Evolutionary conservation across 2,329 filamentous ascomycete species (phyloP).

Genomic region (Fusarium musae): DNA sequence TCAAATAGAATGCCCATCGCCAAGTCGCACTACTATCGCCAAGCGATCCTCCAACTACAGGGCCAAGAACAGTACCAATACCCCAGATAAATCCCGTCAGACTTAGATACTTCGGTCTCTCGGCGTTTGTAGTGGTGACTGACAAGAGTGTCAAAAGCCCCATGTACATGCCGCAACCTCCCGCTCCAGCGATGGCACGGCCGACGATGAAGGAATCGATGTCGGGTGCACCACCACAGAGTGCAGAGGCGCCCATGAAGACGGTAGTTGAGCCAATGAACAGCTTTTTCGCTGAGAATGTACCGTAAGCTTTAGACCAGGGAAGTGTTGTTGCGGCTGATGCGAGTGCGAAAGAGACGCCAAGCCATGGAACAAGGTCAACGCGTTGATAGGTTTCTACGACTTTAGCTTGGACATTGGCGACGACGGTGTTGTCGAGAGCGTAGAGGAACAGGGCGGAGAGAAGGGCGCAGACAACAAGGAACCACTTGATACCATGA

Average conservation of each 20-base stretch:
- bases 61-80: conserved; percentile 55
- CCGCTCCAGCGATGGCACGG: conserved; percentile 54
- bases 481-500: conserved; percentile 10
- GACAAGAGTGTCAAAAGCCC: conserved; percentile 28
- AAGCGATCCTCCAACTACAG: conserved; percentile 33
- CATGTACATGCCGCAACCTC: conserved; percentile 50
- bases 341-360: conserved; percentile 39
- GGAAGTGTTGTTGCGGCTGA: conserved; percentile 24
- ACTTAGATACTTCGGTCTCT: conserved; percentile 36
- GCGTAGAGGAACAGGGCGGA: conserved; percentile 17
- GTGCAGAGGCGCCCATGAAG: conserved; percentile 44
- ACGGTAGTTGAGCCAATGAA: conserved; percentile 36
- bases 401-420: conserved; percentile 34
- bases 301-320: conserved; percentile 26
- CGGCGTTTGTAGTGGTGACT: conserved; percentile 11
- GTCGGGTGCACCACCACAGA: conserved; percentile 54
- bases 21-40: conserved; percentile 15
- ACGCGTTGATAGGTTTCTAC: conserved; percentile 18
- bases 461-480: conserved; percentile 3
- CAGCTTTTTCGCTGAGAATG: conserved; percentile 41
- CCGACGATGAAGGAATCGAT: conserved; percentile 59
- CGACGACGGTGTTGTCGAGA: conserved; percentile 36
- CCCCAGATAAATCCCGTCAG: conserved; percentile 50
- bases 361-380: conserved; percentile 32
- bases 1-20: conserved; percentile 45